Base-by-base conservation (phyloP, 176 grass and related monocot genomes). In the Calamus simplicifolius region DNA sequence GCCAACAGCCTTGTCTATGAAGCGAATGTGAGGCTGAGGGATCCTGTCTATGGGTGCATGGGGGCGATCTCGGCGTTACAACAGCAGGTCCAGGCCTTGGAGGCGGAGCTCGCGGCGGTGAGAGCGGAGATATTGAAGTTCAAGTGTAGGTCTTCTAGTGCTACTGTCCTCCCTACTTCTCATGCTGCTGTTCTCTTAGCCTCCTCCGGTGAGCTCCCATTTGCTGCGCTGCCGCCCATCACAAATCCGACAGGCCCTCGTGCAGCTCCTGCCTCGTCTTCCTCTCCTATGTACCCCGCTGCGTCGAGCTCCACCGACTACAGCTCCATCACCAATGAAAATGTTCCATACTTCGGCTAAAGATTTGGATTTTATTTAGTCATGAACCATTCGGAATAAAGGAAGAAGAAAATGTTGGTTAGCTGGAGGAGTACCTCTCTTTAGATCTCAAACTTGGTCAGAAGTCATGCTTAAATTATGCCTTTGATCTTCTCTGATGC, bases 1-100 rank as follows among this genome's bases (percentile, higher is more conserved):
- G 85, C 88, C 2, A 98, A 85, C 59, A 98, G 88, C 69, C 81
- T 98, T 6, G 84, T 98, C 48, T 98, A 98, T 67, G 93, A 98
- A 74, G 88, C 93, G 16, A 92, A 83, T 62, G 69, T 98, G 16
- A 75, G 93, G 31, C 63, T 98, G 48, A 78, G 84, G 10, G 88
- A 98, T 54, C 93, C 93, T 16, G 75, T 98, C 5, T 98, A 85
- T 63, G 93, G 93, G 27, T 89, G 93, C 79, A 85, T 92, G 87
- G 93, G 93, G 19, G 84, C 85, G 49, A 92, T 98, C 72, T 77
- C 80, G 26, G 70, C 76, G 5, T 74, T 98, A 43, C 84, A 98
- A 69, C 84, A 98, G 66, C 93, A 98, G 70, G 84, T 81, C 16
- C 87, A 98, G 27, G 79, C 88, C 14, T 75, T 98, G 27, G 88